A percentile compares a stretch with the other conserved stretches of the same genome.
phyloP scores from a whole-genome alignment of 768 basidiomycete species.

The Tricholoma sp. region DNA sequence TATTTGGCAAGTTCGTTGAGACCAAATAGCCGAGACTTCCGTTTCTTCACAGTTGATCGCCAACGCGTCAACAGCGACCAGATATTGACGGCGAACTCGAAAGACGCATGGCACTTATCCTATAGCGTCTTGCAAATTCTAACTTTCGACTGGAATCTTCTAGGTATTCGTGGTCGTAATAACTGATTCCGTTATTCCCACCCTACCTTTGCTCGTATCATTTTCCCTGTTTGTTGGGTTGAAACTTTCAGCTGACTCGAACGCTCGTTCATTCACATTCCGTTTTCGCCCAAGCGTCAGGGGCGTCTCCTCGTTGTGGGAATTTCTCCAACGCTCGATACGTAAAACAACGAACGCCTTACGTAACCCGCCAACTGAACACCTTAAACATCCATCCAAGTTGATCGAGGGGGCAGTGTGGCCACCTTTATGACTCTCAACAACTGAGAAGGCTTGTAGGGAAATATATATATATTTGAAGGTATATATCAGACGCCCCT shows the following conservation, averaged over 20 bases:
- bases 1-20: background rate
- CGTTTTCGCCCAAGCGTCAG: background rate
- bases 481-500: background rate
- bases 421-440: slow-evolving; percentile 4
- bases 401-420: slow-evolving; percentile 3
- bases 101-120: background rate
- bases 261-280: background rate
- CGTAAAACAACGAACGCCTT: slow-evolving; percentile 2
- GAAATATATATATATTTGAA: background rate
- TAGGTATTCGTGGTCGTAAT: background rate
- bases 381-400: slow-evolving; percentile 2
- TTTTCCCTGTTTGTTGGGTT: background rate
- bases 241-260: background rate
- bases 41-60: background rate
- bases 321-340: slow-evolving; percentile 1
- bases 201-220: background rate
- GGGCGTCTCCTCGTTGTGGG: background rate
- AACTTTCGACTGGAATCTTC: background rate
- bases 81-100: background rate
- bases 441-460: background rate
- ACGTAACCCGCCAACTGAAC: slow-evolving; percentile 2
- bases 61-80: background rate
- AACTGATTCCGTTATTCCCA: background rate
- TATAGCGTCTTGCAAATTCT: background rate
- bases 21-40: background rate